Base-by-base conservation (phyloP, 2,329 filamentous ascomycete species). In the Alternaria ethzedia region DNA sequence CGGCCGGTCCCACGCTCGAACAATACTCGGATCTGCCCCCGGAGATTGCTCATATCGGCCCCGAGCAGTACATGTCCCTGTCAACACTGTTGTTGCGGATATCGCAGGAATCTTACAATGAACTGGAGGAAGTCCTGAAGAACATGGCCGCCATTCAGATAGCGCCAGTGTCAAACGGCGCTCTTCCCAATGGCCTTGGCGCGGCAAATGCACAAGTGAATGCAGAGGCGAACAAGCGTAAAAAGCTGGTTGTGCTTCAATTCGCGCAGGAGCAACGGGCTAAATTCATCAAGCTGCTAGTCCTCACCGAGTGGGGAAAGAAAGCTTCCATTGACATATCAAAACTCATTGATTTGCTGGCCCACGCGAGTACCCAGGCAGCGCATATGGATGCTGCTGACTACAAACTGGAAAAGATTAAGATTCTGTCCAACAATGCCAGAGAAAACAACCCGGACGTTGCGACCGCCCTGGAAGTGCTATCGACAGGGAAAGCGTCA, bases 271-370 rank as follows among this genome's bases (percentile, higher is more conserved):
- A 89, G 21, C 88, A 91, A 74, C 90, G 97, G 75, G 89, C 90
- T 28, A 93, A 93, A 82, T 98, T 96, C 85, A 93, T 97, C 78
- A 98, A 99, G 82, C 88, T 94, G 8, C 85, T 97, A 20, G 93
- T 99, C 21, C 90, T 99, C 50, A 89, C 91, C 2, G 91, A 96
- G 80, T 99, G 96, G 96, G 91, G 74, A 90, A 92, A 78, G 89
- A 78, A 76, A 52, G 72, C 74, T 17, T 66, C 91, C 32, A 86
- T 89, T 43, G 89, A 91, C 70, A 92, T 98, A 70, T 91, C 91
- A 82, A 93, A 91, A 79, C 86, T 98, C 64, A 96, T 98, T 69
- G 94, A 98, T 75, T 82, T 99, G 68, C 92, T 91, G 75, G 85
- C 86, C 25, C 93, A 95, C 83, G 85, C 96, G 65, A 74, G 72